Evolutionary conservation across 2,329 filamentous ascomycete species (phyloP), one percentile per base, ranked within the genome.

Genomic region (Septoria linicola): DNA sequence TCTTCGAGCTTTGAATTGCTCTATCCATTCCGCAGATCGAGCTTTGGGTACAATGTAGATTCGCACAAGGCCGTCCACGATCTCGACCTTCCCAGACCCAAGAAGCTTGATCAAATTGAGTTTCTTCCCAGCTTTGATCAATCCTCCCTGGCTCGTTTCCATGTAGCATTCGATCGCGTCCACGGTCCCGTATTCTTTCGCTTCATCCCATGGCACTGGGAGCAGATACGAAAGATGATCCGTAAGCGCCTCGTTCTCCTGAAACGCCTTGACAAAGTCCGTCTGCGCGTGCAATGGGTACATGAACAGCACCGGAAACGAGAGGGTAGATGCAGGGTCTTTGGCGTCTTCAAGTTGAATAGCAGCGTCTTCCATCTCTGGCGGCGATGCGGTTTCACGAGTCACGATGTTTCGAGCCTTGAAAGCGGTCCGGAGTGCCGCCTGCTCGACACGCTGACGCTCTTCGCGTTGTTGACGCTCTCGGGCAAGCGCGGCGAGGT

Each of bases 61-160:
- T 66, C 77, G 83, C 19, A 97, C 81, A 57, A 97, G 72, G 23
- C 89, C 87, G 71, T 99, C 92, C 40, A 95, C 83, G 8, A 99
- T 79, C 72, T 95, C 91, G 5, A 95, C 82, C 65, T 87, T 90
- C 5, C 88, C 89, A 7, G 81, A 82, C 7, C 77, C 77, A 57
- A 97, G 71, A 23, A 92, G 80, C 73, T 89, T 88, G 43, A 89
- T 70, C 60, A 97, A 69, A 16, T 82, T 76, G 58, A 93, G 78
- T 66, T 92, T 93, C 79, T 88, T 91, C 41, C 93, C 92, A 17
- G 91, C 84, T 74, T 95, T 96, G 63, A 96, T 82, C 63, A 99
- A 70, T 0, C 91, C 90, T 0, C 90, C 90, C 0, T 77, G 75
- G 3, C 73, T 72, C 0, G 90, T 97, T 75, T 96, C 90, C 76